Evolutionary conservation across 768 basidiomycete species (phyloP).

Genomic region (Rhodosporidiobolus odoratus): DNA sequence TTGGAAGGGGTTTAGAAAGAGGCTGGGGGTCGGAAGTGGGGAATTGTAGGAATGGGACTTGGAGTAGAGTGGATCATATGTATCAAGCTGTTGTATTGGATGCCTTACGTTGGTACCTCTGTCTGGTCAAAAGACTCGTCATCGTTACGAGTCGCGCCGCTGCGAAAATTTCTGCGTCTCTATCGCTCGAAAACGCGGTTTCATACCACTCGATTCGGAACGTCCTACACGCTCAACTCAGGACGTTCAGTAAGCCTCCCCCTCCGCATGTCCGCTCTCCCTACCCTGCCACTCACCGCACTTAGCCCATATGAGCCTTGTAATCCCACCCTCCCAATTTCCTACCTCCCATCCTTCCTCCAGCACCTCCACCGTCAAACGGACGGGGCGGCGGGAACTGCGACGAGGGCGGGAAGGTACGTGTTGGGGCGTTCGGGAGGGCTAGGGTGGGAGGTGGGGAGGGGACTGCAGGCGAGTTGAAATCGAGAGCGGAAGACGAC

Average conservation of each 20-base stretch:
- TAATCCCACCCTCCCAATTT: constrained; percentile 28
- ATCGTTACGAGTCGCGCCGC: no score
- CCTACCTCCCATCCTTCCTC: neutral
- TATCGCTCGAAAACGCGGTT: no score
- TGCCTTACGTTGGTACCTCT: no score
- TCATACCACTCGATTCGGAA: no score
- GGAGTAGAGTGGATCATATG: neutral
- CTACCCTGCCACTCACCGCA: neutral
- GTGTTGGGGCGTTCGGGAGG: constrained; percentile 34
- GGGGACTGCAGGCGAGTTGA: constrained; percentile 6
- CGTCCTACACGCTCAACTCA: no score
- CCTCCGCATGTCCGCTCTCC: neutral
- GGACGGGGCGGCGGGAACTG: constrained; percentile 36
- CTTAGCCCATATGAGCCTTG: constrained; percentile 19
- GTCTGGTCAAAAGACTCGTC: no score
- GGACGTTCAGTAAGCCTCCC: no score
- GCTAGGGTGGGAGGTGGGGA: constrained; percentile 20
- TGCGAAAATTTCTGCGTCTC: no score
- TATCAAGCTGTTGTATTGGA: no score
- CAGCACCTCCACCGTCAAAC: constrained; percentile 12
- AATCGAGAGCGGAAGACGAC: no score
- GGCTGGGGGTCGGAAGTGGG: constrained; percentile 64
- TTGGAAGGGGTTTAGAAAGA: constrained; percentile 61
- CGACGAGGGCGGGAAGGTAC: constrained; percentile 23
- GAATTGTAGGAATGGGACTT: constrained; percentile 20